Conservation (phyloP, 2,329 filamentous ascomycete species). For the Rutstroemia sp. region DNA sequence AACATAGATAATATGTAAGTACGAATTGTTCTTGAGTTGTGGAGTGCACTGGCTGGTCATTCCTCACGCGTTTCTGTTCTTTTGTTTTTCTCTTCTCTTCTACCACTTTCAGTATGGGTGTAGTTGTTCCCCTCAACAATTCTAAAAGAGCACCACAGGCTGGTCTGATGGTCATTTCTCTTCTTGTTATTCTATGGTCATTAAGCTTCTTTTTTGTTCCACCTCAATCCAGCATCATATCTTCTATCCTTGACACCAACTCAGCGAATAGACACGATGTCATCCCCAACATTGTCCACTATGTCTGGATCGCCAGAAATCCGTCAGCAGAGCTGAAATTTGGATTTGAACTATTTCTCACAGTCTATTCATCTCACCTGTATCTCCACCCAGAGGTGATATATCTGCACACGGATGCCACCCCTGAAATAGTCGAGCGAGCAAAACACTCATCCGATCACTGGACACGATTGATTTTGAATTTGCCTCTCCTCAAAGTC, state of each 20-base stretch:
- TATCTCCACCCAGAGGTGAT: constrained; percentile 3
- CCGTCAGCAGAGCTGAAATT: not conserved
- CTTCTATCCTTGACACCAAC: not conserved
- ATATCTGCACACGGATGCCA: constrained; percentile 6
- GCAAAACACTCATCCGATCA: not conserved
- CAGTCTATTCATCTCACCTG: not conserved
- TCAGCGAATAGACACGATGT: not conserved
- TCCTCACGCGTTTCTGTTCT: too few relatives aligned
- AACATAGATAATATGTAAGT: too few relatives aligned
- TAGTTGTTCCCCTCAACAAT: too few relatives aligned
- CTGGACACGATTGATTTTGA: constrained; percentile 1
- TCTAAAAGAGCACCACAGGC: not conserved
- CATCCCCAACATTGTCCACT: constrained; percentile 9
- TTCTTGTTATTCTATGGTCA: not conserved
- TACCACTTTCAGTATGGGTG: too few relatives aligned
- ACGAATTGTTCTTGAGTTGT: too few relatives aligned
- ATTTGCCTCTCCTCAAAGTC: not conserved
- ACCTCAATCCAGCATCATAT: not conserved
- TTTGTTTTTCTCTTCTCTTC: too few relatives aligned
- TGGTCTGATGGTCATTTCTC: not conserved
- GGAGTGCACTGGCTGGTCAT: too few relatives aligned
- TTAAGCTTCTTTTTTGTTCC: not conserved
- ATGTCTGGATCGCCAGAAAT: constrained; percentile 1
- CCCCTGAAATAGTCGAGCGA: not conserved
- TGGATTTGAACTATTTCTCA: not conserved